These are phyloP conservation scores for Guadua angustifolia DNA, from an alignment of 176 grass and related monocot genomes.

Conservation along the genomic window DNA sequence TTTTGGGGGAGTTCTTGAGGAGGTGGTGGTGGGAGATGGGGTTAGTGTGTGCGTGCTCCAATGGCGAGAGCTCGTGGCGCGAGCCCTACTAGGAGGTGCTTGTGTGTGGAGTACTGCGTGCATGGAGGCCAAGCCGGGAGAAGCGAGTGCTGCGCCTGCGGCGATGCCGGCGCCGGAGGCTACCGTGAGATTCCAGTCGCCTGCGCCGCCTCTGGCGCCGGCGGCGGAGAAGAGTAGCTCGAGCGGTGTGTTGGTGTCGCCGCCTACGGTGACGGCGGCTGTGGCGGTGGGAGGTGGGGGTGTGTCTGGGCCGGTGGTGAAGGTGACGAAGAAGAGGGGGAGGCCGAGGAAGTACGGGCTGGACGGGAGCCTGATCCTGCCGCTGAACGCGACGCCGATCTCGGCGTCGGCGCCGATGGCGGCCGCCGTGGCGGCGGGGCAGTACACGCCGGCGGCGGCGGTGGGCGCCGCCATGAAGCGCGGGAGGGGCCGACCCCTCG, in stretches of 20 bases:
- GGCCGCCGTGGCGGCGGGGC: constrained; percentile 37
- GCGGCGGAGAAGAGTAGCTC: constrained; percentile 42
- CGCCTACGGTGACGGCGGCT: neutral
- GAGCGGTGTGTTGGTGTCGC: constrained; percentile 37
- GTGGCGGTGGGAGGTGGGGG: neutral
- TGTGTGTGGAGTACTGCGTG: constrained; percentile 17
- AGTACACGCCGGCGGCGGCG: constrained; percentile 82
- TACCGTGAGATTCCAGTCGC: constrained; percentile 38
- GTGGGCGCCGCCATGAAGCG: constrained; percentile 93
- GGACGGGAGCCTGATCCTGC: constrained; percentile 84
- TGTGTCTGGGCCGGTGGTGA: constrained; percentile 12
- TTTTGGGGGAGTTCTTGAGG: neutral
- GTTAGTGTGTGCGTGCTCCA: constrained; percentile 39
- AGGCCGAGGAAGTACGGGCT: constrained; percentile 92
- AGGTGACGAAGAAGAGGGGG: constrained; percentile 87
- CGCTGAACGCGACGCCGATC: constrained; percentile 88
- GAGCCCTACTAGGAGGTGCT: constrained; percentile 22
- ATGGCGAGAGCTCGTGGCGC: constrained; percentile 61
- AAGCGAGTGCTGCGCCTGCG: constrained; percentile 23
- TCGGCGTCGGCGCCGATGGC: constrained; percentile 72
- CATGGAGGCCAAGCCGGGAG: constrained; percentile 71
- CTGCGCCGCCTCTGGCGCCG: constrained; percentile 4
- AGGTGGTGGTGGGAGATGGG: constrained; percentile 48
- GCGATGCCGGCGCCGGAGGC: constrained; percentile 28
- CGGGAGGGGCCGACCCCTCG: constrained; percentile 69